Conservation (phyloP, 108 stramenopile genomes). For the Parietichytrium sp. region DNA sequence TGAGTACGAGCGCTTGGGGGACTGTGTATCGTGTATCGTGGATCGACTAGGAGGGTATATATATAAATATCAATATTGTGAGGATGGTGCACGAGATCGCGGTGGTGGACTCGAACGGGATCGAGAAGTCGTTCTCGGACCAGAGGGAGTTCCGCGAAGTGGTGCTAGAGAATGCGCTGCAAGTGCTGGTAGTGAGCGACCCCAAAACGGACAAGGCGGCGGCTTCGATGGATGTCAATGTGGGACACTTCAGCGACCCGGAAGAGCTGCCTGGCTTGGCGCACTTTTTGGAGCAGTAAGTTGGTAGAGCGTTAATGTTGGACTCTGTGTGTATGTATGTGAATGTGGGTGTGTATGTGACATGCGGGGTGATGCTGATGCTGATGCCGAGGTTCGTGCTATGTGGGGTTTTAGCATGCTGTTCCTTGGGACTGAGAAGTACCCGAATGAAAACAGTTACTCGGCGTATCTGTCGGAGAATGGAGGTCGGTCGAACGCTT, state of each 20-base stretch:
- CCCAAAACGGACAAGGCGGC: constrained; percentile 55
- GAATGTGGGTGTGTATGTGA: not conserved
- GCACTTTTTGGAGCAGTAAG: constrained; percentile 83
- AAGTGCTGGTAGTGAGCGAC: constrained; percentile 39
- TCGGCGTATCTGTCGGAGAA: constrained; percentile 75
- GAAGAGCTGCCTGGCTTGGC: constrained; percentile 78
- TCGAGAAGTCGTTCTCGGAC: constrained; percentile 26
- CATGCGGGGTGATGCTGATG: not conserved
- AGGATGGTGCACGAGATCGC: too few relatives aligned
- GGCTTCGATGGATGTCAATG: constrained; percentile 85
- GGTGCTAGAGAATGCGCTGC: not conserved
- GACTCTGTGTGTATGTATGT: not conserved
- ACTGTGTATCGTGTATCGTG: too few relatives aligned
- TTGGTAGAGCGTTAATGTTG: not conserved
- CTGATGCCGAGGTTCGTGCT: not conserved
- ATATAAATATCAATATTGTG: too few relatives aligned
- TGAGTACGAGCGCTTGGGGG: too few relatives aligned
- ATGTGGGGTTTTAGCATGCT: constrained; percentile 70
- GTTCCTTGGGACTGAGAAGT: constrained; percentile 88
- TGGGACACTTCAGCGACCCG: constrained; percentile 86
- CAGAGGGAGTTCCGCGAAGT: not conserved
- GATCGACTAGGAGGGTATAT: too few relatives aligned
- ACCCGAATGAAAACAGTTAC: constrained; percentile 81
- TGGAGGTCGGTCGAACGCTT: constrained; percentile 92
- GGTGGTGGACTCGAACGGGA: not conserved